phyloP scores from a whole-genome alignment of 345 rosid genomes.

The Boechera divaricarpa region DNA sequence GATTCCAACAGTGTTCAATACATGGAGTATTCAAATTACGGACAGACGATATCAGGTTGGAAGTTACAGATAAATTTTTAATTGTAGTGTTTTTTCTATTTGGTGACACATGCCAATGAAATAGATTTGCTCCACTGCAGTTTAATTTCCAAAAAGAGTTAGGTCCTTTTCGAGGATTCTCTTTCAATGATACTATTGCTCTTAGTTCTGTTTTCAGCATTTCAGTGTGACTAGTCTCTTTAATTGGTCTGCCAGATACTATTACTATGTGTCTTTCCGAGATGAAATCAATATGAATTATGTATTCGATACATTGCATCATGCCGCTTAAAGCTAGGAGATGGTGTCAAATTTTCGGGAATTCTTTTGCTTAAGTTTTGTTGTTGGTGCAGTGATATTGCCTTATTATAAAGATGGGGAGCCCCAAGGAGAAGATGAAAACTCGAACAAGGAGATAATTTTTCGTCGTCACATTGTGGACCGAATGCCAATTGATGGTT shows the following conservation, averaged over 20 bases:
- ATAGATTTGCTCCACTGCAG: conserved; percentile 13
- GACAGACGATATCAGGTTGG: conserved; percentile 84
- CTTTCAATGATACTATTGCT: not conserved
- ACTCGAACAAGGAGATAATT: conserved; percentile 62
- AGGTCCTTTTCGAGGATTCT: not conserved
- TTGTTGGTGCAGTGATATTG: conserved; percentile 67
- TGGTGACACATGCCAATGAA: conserved; percentile 3
- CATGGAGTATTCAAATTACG: conserved; percentile 90
- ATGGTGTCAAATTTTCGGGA: conserved; percentile 16
- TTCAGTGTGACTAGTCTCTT: conserved; percentile 5
- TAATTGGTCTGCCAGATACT: not conserved
- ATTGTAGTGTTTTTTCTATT: not conserved
- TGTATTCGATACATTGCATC: not conserved
- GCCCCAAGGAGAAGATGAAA: conserved; percentile 46
- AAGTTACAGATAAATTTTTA: not conserved
- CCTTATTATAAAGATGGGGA: conserved; percentile 82
- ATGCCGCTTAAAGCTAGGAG: not conserved
- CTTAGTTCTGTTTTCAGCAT: not conserved
- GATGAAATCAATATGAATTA: not conserved
- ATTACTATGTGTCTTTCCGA: not conserved
- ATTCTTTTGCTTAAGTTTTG: conserved; percentile 1
- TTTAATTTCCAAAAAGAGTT: not conserved
- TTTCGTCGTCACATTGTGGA: conserved; percentile 87
- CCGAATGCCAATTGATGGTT: conserved; percentile 92
- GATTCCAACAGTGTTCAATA: conserved; percentile 83